phyloP scores from a whole-genome alignment of 805 yeast species.

The Nakazawaea ernobii region DNA sequence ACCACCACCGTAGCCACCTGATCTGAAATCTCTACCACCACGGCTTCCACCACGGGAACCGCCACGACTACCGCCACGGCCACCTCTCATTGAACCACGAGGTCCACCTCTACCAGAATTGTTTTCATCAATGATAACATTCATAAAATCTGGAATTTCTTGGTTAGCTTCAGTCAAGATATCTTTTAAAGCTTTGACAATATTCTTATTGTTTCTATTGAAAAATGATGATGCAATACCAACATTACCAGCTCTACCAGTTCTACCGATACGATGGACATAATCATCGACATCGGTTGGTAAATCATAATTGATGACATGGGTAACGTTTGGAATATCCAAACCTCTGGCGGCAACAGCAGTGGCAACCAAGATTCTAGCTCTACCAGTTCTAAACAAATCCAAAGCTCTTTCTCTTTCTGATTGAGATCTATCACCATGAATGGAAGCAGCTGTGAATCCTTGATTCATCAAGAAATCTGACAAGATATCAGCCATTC shows the following conservation, averaged over 20 bases:
- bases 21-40: conserved; percentile 28
- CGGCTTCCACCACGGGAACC: conserved; percentile 26
- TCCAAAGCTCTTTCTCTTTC: conserved; percentile 98
- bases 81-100: conserved; percentile 40
- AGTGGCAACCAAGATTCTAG: conserved; percentile 95
- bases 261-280: conserved; percentile 99
- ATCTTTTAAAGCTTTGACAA: conserved; percentile 82
- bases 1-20: conserved; percentile 26
- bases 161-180: conserved; percentile 94
- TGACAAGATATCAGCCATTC: conserved; percentile 95
- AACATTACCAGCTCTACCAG: conserved; percentile 99
- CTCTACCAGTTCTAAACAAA: conserved; percentile 85
- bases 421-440: conserved; percentile 97
- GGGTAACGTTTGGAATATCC: conserved; percentile 98
- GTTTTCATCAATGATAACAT: conserved; percentile 75
- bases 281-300: conserved; percentile 98
- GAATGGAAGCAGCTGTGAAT: conserved; percentile 97
- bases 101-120: conserved; percentile 37
- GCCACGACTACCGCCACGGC: conserved; percentile 14
- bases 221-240: conserved; percentile 99
- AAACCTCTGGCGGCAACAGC: conserved; percentile 99
- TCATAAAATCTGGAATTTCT: conserved; percentile 89
- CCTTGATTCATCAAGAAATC: conserved; percentile 85
- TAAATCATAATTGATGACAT: conserved; percentile 94
- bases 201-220: conserved; percentile 89